Conservation (phyloP, 2,329 filamentous ascomycete species). For the Colletotrichum brevisporum region DNA sequence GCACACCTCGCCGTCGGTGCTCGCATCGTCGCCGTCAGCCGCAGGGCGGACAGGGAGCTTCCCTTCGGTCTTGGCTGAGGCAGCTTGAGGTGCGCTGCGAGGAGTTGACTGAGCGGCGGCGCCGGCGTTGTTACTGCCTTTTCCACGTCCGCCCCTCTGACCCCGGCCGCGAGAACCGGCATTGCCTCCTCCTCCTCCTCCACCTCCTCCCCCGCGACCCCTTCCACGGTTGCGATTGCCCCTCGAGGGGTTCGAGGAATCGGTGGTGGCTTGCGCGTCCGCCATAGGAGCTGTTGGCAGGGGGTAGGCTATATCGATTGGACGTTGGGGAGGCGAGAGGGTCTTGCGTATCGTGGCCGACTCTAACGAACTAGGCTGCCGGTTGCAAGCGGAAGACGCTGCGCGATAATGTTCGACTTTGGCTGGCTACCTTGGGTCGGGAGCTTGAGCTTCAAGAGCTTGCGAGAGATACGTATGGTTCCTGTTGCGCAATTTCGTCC, state of each 20-base stretch:
- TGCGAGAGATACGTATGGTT: background rate
- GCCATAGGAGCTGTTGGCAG: conserved; percentile 20
- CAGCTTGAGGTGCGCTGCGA: conserved; percentile 11
- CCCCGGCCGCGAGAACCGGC: conserved; percentile 31
- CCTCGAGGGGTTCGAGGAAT: conserved; percentile 34
- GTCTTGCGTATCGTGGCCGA: background rate
- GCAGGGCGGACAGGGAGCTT: conserved; percentile 44
- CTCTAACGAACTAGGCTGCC: background rate
- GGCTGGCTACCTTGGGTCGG: background rate
- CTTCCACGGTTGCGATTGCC: conserved; percentile 39
- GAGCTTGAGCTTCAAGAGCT: background rate
- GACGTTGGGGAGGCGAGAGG: background rate
- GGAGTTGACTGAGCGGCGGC: conserved; percentile 1
- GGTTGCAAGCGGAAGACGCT: conserved; percentile 1
- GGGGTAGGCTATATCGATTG: too few species aligned
- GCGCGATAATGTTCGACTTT: background rate
- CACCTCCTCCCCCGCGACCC: conserved; percentile 52
- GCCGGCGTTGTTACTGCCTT: conserved; percentile 42
- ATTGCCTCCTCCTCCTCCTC: conserved; percentile 53
- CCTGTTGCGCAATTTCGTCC: background rate
- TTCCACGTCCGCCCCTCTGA: conserved; percentile 37
- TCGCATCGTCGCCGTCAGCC: conserved; percentile 57
- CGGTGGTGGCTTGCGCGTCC: conserved; percentile 22
- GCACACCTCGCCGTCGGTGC: conserved; percentile 84
- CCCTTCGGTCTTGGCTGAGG: conserved; percentile 29